phyloP scores from a whole-genome alignment of 1,284 basidiomycete genomes.

The Irpex sp. region DNA sequence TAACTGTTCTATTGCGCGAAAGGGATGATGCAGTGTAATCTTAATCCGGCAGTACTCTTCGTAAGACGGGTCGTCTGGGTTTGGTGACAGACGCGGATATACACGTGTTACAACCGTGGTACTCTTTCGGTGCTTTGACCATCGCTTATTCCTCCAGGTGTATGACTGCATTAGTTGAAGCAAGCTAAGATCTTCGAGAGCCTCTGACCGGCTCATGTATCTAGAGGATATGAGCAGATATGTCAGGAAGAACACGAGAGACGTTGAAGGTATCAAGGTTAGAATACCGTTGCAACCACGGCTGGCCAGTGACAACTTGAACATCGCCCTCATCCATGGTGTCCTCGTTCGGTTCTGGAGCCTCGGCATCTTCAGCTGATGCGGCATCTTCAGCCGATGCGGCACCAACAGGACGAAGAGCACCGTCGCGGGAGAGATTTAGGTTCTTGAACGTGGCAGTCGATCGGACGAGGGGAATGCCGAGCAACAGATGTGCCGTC shows the following conservation, averaged over 20 bases:
- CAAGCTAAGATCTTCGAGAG: neutral
- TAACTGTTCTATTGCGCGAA: neutral
- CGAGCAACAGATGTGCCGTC: neutral
- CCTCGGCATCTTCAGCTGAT: neutral
- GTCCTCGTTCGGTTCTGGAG: too few species aligned
- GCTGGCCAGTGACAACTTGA: neutral
- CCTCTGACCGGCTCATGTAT: neutral
- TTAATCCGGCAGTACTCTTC: neutral
- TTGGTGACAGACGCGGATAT: neutral
- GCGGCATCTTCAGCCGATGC: neutral
- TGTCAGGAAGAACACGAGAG: neutral
- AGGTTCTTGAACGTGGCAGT: neutral
- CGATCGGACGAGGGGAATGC: neutral
- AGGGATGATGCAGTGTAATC: neutral
- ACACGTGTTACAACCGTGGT: neutral
- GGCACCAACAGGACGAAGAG: neutral
- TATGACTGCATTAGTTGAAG: neutral
- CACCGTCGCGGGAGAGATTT: neutral
- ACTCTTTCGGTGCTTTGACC: neutral
- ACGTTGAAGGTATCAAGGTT: too few species aligned
- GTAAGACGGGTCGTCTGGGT: neutral
- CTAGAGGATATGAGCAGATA: too few species aligned
- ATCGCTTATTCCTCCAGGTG: neutral
- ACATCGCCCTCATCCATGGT: neutral
- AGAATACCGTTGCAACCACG: neutral